These are phyloP conservation scores for Euphorbia peplus DNA, from an alignment of 345 rosid genomes.

Conservation along the genomic window DNA sequence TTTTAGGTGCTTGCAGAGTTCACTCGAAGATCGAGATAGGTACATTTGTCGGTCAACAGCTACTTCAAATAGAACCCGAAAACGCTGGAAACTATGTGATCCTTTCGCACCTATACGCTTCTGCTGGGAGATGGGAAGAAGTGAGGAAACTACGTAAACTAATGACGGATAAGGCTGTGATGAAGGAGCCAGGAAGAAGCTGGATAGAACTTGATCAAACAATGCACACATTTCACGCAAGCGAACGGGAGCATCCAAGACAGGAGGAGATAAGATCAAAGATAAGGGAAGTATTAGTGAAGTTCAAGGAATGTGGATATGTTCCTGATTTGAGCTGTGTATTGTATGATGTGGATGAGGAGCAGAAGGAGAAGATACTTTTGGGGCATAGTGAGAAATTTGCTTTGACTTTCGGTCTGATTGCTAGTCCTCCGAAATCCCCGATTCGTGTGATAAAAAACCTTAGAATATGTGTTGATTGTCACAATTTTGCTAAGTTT, in stretches of 20 bases:
- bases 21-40: conserved; percentile 70
- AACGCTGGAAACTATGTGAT: conserved; percentile 80
- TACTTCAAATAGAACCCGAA: conserved; percentile 74
- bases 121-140: conserved; percentile 85
- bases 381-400: conserved; percentile 85
- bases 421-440: conserved; percentile 42
- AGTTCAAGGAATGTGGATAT: conserved; percentile 78
- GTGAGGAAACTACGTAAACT: conserved; percentile 54
- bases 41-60: conserved; percentile 48
- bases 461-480: conserved; percentile 77
- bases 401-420: conserved; percentile 73
- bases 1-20: conserved; percentile 82
- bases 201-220: conserved; percentile 72
- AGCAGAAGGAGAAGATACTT: conserved; percentile 86
- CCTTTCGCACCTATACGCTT: conserved; percentile 80
- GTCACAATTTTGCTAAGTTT: conserved; percentile 85
- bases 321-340: conserved; percentile 76
- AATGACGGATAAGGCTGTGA: conserved; percentile 69
- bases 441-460: conserved; percentile 74
- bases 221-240: conserved; percentile 74
- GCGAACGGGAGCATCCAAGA: conserved; percentile 76
- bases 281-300: conserved; percentile 46
- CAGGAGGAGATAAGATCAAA: conserved; percentile 56
- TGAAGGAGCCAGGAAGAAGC: conserved; percentile 85
- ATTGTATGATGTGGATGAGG: conserved; percentile 78